These are phyloP conservation scores for Biscogniauxia mediterranea DNA, from an alignment of 2,329 filamentous ascomycete species.

Conservation along the genomic window DNA sequence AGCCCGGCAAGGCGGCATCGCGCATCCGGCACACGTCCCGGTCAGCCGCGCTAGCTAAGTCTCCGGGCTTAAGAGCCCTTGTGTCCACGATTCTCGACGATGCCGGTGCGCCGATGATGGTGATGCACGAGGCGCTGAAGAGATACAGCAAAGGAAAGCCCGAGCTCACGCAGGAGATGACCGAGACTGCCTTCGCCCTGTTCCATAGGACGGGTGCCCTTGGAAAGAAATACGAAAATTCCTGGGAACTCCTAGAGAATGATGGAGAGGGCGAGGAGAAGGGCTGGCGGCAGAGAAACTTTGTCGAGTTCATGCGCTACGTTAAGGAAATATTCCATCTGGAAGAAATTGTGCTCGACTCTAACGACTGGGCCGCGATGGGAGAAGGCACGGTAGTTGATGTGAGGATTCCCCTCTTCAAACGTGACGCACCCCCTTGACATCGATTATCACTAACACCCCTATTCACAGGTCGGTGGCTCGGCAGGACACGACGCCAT, in stretches of 20 bases:
- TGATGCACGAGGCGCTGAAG: conserved; percentile 35
- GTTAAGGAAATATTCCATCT: conserved; percentile 40
- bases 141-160: conserved; percentile 32
- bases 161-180: conserved; percentile 34
- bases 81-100: conserved; percentile 39
- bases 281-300: conserved; percentile 39
- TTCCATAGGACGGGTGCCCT: conserved; percentile 33
- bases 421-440: neutral
- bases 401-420: conserved; percentile 29
- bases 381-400: conserved; percentile 40
- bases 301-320: conserved; percentile 40
- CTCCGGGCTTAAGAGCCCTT: conserved; percentile 34
- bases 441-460: conserved; percentile 6
- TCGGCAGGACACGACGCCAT: conserved; percentile 43
- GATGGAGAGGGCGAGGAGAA: conserved; percentile 38
- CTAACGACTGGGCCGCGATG: conserved; percentile 37
- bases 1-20: conserved; percentile 23
- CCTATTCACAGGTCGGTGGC: conserved; percentile 39
- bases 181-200: conserved; percentile 37
- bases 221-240: conserved; percentile 30
- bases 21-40: conserved; percentile 37
- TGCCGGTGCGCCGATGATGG: conserved; percentile 36
- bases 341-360: conserved; percentile 33
- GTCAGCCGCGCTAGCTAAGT: conserved; percentile 37
- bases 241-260: conserved; percentile 41